A percentile compares a stretch with the other conserved stretches of the same genome.
Conservation (phyloP, 306 rosid genomes). For the Medicago ruthenica region DNA sequence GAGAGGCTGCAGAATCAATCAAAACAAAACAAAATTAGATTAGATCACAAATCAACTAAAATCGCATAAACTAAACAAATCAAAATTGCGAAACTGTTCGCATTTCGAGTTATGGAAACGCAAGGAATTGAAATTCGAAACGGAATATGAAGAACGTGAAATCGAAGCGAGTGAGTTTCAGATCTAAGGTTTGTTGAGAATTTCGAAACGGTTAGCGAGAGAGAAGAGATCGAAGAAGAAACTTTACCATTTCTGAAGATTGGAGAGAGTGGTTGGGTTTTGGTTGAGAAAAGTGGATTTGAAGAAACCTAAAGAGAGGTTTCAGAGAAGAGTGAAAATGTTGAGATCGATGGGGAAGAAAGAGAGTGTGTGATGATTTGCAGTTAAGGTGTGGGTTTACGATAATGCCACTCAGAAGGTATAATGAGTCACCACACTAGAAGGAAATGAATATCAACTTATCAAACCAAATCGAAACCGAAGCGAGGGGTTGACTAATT, state of each 20-base stretch:
- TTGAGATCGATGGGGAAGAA: slow-evolving; percentile 37
- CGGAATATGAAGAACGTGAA: slow-evolving; percentile 42
- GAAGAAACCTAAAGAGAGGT: slow-evolving; percentile 39
- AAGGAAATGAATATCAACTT: too few species aligned
- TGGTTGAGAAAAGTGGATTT: slow-evolving; percentile 39
- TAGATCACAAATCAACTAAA: slow-evolving; percentile 59
- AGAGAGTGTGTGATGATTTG: slow-evolving; percentile 37
- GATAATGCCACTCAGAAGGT: slow-evolving; percentile 55
- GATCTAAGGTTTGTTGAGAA: slow-evolving; percentile 68
- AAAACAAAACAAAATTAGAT: slow-evolving; percentile 48
- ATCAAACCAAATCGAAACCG: too few species aligned
- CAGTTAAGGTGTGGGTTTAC: slow-evolving; percentile 59
- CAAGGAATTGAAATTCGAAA: slow-evolving; percentile 33
- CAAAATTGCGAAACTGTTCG: slow-evolving; percentile 32
- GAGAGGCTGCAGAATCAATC: slow-evolving; percentile 84
- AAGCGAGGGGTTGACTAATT: too few species aligned
- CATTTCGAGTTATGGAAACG: slow-evolving; percentile 5
- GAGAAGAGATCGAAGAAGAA: slow-evolving; percentile 42
- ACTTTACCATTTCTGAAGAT: slow-evolving; percentile 83
- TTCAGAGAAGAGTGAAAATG: slow-evolving; percentile 41
- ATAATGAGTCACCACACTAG: too few species aligned
- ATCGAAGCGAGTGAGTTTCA: slow-evolving; percentile 55
- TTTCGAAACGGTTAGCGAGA: slow-evolving; percentile 15
- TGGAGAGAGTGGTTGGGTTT: slow-evolving; percentile 30
- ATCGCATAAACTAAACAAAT: slow-evolving; percentile 24